phyloP scores from a whole-genome alignment of 2,329 filamentous ascomycete genomes.

The Xylariaceae sp. region DNA sequence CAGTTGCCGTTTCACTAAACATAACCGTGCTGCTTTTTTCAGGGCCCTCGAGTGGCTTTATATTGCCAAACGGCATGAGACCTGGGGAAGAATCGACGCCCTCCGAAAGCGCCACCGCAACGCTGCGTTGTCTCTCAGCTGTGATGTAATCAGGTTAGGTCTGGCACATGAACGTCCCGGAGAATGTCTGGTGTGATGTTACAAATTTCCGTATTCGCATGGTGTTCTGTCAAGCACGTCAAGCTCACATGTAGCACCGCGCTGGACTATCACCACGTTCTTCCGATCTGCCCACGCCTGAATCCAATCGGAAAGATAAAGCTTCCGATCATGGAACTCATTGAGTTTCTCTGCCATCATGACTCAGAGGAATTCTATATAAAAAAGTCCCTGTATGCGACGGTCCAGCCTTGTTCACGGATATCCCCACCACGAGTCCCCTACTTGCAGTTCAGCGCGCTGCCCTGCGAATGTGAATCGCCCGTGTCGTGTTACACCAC shows the following conservation, averaged over 20 bases:
- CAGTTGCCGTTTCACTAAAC: conserved; percentile 10
- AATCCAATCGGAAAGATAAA: conserved; percentile 6
- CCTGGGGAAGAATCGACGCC: background rate
- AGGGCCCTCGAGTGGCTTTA: background rate
- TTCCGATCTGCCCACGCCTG: background rate
- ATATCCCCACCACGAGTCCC: conserved; percentile 16
- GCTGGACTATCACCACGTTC: background rate
- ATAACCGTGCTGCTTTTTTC: background rate
- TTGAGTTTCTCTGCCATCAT: background rate
- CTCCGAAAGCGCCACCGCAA: conserved; percentile 4
- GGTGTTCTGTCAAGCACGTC: conserved; percentile 4
- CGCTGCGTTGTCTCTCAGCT: background rate
- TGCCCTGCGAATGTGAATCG: background rate
- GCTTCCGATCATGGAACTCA: conserved; percentile 6
- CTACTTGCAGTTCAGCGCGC: conserved; percentile 1
- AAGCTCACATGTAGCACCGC: conserved; percentile 5
- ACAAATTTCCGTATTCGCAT: background rate
- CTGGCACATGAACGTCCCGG: background rate
- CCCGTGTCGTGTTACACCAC: conserved; percentile 10
- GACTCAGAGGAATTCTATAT: background rate
- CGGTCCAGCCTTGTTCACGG: conserved; percentile 6
- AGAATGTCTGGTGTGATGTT: background rate
- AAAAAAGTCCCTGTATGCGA: conserved; percentile 1
- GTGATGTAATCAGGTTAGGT: background rate
- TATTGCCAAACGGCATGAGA: background rate